Base-by-base conservation (phyloP, 164 flowering plant genomes). In the Liriodendron chinense region DNA sequence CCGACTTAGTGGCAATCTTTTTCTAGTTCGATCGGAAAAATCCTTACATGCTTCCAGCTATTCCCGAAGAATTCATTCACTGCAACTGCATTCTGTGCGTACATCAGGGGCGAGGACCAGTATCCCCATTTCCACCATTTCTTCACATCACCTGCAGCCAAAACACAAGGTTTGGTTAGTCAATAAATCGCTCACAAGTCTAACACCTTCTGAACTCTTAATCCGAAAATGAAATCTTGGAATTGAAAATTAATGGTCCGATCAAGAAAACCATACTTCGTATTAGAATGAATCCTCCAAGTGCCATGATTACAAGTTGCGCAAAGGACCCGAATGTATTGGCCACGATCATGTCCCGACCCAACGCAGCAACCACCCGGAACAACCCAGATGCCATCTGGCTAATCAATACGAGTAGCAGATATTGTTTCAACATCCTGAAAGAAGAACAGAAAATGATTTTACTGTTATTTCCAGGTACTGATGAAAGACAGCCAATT, bases 71-170 rank as follows among this genome's bases (percentile, higher is more conserved):
- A 89, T 78, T 88, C 93, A 67, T 88, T 89, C 6, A 77, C 87
- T 4, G 78, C 68, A 6, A 88, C 50, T 14, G 87, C 89, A 73
- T 85, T 88, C 78, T 85, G 90, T 5, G 77, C 89, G 59, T 89
- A 89, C 86, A 83, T 86, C 84, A 89, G 13, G 13, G 94, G 94
- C 7, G 94, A 90, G 43, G 48, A 21, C 91, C 91, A 90, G 79
- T 81, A 89, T 49, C 83, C 91, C 93, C 93, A 89, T 64, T 77
- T 83, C 90, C 93, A 89, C 91, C 91, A 88, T 64, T 81, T 79
- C 78, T 86, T 86, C 5, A 89, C 79, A 72, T 77, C 43, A 14
- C 53, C 84, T 82, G 76, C 7, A 43, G 14, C 69, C 50, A 47
- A 71, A 70, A 9, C 22, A 65, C 10, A 64, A 64, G 64, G 65